Conservation (phyloP, 2,329 filamentous ascomycete genomes). For the Pestalotiopsis fici region DNA sequence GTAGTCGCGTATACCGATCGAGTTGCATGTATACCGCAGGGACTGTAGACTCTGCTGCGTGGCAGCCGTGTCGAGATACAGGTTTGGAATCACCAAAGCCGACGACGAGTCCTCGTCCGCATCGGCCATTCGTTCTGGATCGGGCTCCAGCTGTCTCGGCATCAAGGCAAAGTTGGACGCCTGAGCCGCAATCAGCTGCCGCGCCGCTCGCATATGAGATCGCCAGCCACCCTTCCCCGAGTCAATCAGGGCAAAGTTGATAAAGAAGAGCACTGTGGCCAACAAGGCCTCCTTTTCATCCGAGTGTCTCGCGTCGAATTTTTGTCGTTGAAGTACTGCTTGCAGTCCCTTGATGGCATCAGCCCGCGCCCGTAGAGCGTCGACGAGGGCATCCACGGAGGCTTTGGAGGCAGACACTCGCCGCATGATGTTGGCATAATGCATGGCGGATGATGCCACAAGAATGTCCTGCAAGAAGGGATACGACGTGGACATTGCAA, state of each 20-base stretch:
- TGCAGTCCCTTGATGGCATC: conserved; percentile 45
- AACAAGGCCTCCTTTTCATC: conserved; percentile 47
- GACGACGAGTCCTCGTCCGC: not conserved
- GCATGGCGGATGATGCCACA: conserved; percentile 49
- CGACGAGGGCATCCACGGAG: conserved; percentile 39
- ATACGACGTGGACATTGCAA: conserved; percentile 46
- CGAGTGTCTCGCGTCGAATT: conserved; percentile 29
- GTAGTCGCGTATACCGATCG: conserved; percentile 36
- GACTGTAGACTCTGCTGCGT: not conserved
- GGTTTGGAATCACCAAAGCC: not conserved
- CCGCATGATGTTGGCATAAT: conserved; percentile 46
- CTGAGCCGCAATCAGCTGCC: conserved; percentile 33
- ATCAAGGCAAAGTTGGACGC: not conserved
- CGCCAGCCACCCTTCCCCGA: conserved; percentile 46
- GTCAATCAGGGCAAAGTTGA: conserved; percentile 54
- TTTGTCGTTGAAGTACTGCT: conserved; percentile 33
- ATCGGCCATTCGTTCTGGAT: not conserved
- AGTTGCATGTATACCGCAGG: conserved; percentile 5
- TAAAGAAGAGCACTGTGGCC: conserved; percentile 51
- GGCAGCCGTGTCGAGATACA: not conserved
- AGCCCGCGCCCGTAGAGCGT: conserved; percentile 48
- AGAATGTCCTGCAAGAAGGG: conserved; percentile 49
- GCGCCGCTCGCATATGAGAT: conserved; percentile 46
- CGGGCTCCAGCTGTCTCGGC: not conserved
- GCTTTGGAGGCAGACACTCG: conserved; percentile 23